Evolutionary conservation across 331 rosid species (phyloP).

Genomic region (Quercus lobata): DNA sequence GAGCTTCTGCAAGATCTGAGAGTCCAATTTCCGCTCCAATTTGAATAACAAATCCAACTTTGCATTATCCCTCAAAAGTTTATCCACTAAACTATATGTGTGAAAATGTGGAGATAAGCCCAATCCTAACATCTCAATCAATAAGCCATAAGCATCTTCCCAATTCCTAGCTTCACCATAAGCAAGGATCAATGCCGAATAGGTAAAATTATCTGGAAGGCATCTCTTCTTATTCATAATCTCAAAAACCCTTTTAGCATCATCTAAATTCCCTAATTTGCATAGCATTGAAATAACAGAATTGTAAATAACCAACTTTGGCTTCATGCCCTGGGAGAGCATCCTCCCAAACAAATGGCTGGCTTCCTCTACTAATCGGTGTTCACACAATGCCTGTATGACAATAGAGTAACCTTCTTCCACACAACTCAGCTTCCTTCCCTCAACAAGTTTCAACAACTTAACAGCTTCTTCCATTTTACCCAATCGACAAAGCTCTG

Average conservation of each 20-base stretch:
- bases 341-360: constrained; percentile 50
- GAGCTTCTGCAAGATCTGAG: constrained; percentile 53
- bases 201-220: constrained; percentile 54
- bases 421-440: constrained; percentile 45
- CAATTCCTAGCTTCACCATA: constrained; percentile 46
- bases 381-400: constrained; percentile 48
- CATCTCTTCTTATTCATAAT: constrained; percentile 65
- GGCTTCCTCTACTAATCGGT: constrained; percentile 38
- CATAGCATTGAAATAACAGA: constrained; percentile 58
- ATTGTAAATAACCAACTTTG: constrained; percentile 56
- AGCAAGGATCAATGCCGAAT: constrained; percentile 53
- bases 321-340: constrained; percentile 47
- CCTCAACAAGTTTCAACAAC: constrained; percentile 50
- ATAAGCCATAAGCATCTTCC: constrained; percentile 43
- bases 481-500: constrained; percentile 62
- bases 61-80: constrained; percentile 51
- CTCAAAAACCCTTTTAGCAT: constrained; percentile 50
- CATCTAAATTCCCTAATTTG: constrained; percentile 52
- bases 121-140: constrained; percentile 59
- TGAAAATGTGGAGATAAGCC: constrained; percentile 53
- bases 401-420: constrained; percentile 48
- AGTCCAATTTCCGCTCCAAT: constrained; percentile 53
- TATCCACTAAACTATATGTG: constrained; percentile 41
- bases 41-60: constrained; percentile 41
- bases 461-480: constrained; percentile 43